Evolutionary conservation across 768 basidiomycete species (phyloP), one percentile per base, ranked within the genome.

Genomic region (Lepiota venenata): DNA sequence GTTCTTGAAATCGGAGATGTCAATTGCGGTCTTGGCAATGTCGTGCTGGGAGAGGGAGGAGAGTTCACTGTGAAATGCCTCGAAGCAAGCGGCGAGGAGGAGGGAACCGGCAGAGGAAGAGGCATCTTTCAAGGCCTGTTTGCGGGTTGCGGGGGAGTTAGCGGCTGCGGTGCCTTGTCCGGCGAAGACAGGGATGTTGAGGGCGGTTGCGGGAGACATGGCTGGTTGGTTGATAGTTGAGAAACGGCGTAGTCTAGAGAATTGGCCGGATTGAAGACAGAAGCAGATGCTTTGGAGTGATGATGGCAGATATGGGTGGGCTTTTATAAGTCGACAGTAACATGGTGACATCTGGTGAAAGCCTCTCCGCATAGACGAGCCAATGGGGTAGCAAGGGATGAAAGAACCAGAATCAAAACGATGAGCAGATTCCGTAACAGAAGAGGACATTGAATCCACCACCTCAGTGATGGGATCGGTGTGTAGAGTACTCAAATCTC

Each of bases 121-220:
- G 8, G 77, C 74, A 55, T 80, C 78, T 27, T 59, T 64, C 16
- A 74, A 53, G 1, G 77, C 78, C 59, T 72, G 76, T 15, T 70
- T 64, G 2, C 67, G 68, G 11, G 71, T 69, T 15, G 64, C 66
- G 8, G 57, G 52, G 20, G 71, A 57, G 42, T 66, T 68, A 11
- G 66, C 50, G 8, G 66, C 65, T 8, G 69, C 41, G 3, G 76
- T 72, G 1, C 82, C 82, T 56, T 83, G 82, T 3, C 82, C 82
- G 38, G 78, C 69, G 56, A 83, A 83, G 11, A 82, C 61, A 5
- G 78, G 82, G 27, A 55, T 22, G 44, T 55, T 55, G 29, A 47
- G 37, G 25, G n/a, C 2, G 36, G 20, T 22, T 35, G 45, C 16
- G 46, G 82, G 59, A 52, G 69, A 56, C 44, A 68, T 55, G 29